phyloP scores from a whole-genome alignment of 129 eudicot genomes.

The Tagetes erecta region DNA sequence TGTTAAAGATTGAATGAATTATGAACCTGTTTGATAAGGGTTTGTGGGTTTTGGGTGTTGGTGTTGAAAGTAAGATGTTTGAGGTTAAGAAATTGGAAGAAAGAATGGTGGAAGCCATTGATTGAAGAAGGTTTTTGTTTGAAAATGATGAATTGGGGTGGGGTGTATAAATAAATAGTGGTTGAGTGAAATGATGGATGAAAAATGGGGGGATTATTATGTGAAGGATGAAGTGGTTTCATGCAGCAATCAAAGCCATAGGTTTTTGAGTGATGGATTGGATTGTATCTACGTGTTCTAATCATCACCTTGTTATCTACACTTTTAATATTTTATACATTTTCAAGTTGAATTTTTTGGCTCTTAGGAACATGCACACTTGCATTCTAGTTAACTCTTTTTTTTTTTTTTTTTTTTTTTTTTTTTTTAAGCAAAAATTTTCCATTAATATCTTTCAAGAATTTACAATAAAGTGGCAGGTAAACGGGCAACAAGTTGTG shows the following conservation, averaged over 20 bases:
- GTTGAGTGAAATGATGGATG: constrained; percentile 2
- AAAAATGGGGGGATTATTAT: constrained; percentile 16
- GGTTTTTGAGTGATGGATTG: constrained; percentile 38
- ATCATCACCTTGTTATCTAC: constrained; percentile 42
- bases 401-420: too few species aligned
- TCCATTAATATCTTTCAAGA: too few species aligned
- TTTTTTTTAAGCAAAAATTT: too few species aligned
- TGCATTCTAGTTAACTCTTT: neutral
- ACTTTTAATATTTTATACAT: neutral
- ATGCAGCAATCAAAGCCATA: constrained; percentile 48
- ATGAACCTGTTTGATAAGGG: constrained; percentile 36
- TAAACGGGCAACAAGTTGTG: too few species aligned
- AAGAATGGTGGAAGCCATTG: constrained; percentile 61
- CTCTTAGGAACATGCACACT: neutral
- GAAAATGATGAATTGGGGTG: neutral
- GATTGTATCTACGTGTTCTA: constrained; percentile 48
- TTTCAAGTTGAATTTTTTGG: constrained; percentile 6
- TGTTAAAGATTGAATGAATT: constrained; percentile 46
- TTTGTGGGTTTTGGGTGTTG: constrained; percentile 70
- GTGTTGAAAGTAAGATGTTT: constrained; percentile 52
- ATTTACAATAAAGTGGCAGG: too few species aligned
- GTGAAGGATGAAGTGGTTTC: constrained; percentile 36
- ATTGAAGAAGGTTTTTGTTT: constrained; percentile 14
- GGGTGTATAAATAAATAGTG: neutral
- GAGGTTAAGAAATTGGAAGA: constrained; percentile 58